Evolutionary conservation across 805 yeast genomes (phyloP), one percentile per base, ranked within the genome.

Genomic region (Candida patagonica): DNA sequence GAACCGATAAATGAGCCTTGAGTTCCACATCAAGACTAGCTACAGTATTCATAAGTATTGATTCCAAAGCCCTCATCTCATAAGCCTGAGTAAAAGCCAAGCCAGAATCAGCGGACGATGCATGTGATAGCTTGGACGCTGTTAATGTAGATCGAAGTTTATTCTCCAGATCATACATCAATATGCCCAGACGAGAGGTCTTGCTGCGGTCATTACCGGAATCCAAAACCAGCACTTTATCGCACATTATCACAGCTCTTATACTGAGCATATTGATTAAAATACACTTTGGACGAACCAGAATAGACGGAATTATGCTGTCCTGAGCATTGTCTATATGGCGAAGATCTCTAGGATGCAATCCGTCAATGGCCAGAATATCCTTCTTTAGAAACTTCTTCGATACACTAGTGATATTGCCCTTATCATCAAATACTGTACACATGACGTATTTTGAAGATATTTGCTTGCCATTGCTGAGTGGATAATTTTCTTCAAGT

Each of bases 331-430:
- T 66, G 53, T 79, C 95, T 38, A 88, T 80, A 54, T 84, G 87
- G 23, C 96, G 62, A 46, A 88, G 63, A 58, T 88, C 96, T 61
- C 96, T 66, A 1, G 96, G 94, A 47, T 79, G 85, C 21, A 88
- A 57, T 19, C 78, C 74, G 58, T 86, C 81, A 34, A 81, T 77
- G 40, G 62, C 75, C 45, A 69, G 67, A 62, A 73, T 74, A 56
- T 56, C 69, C 54, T 70, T 73, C 50, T 74, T 73, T 33, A 80
- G 74, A 46, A 70, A 69, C 50, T 64, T 63, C 43, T 73, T 68
- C 5, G 80, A 73, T n/a, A 78, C 76, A 0, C 74, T 71, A 2
- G 66, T 61, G 15, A 78, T 77, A 30, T 72, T 66, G 2, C 87
- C 87, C 2, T 57, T 53, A 15, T 49, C 51, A 48, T 79, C 79